Conservation (phyloP, 768 basidiomycete genomes). For the Russula abietina region DNA sequence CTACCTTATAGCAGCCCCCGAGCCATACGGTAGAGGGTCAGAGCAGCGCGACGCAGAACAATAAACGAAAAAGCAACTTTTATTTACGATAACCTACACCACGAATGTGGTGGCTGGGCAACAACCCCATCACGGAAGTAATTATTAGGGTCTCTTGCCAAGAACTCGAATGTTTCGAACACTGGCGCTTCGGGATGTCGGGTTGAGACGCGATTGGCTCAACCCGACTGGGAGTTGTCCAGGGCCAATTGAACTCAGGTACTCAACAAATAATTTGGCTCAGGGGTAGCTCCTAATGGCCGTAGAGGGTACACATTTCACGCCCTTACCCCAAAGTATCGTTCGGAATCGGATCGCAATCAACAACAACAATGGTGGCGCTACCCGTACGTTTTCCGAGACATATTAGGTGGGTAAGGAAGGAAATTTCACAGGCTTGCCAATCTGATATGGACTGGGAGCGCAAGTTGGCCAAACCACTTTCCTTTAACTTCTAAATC, state of each 20-base stretch:
- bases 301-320: neutral
- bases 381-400: neutral
- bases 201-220: neutral
- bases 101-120: neutral
- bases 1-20: neutral
- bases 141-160: neutral
- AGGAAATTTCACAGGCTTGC: neutral
- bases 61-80: no score
- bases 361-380: neutral
- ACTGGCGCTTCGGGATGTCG: neutral
- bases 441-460: neutral
- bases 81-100: neutral
- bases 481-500: neutral
- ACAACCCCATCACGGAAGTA: neutral
- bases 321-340: neutral
- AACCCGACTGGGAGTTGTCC: no score
- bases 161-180: neutral
- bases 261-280: neutral
- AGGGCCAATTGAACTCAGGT: neutral
- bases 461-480: no score
- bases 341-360: neutral
- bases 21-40: neutral
- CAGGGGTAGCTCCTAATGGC: neutral
- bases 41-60: neutral
- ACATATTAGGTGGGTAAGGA: no score